Base-by-base conservation (phyloP, 108 stramenopile species). In the Cyclotella sp. region DNA sequence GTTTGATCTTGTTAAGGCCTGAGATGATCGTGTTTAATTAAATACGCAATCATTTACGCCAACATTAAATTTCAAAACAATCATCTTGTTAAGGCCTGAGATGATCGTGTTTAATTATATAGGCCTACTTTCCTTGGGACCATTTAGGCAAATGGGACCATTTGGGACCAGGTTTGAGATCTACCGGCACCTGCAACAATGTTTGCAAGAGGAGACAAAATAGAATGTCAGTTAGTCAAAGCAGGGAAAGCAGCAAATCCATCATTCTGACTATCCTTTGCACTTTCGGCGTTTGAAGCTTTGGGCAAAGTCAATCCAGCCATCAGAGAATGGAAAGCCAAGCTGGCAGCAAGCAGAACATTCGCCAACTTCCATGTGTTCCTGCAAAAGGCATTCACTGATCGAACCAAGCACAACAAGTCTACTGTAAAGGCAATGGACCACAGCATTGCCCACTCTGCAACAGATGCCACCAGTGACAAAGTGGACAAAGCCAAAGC, bases 271-370 rank as follows among this genome's bases (percentile, higher is more conserved):
- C 62, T 63, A 13, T 26, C 62, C 10, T 63, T 63, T 16, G 62
- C 28, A 3, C 62, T 63, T 0, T 9, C 62, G 13, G 30, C 61
- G n/a, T n/a, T n/a, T n/a, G 39, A 63, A 63, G 22, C 61, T 18
- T 63, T 27, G 0, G 61, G 61, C 24, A 3, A 63, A 34, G 27
- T 63, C 40, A 28, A 63, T 18, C 27, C 61, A 40, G 10, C 61
- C 18, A 34, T 63, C 3, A 0, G 27, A 9, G 61, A 63, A 63
- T 63, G 61, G 61, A 41, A 63, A 63, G 61, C 61, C 30, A 63
- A 63, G 18, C 61, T 27, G 0, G 40, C 30, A 11, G 27, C 9
- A 0, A 27, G 29, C 3, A 22, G 18, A 41, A 63, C 61, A 0
- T 63, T 63, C 40, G 18, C 28, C 9, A 63, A 63, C 61, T 63